These are phyloP conservation scores for Salmacisia buchloeana DNA, from an alignment of 1,284 basidiomycete species.

Conservation along the genomic window DNA sequence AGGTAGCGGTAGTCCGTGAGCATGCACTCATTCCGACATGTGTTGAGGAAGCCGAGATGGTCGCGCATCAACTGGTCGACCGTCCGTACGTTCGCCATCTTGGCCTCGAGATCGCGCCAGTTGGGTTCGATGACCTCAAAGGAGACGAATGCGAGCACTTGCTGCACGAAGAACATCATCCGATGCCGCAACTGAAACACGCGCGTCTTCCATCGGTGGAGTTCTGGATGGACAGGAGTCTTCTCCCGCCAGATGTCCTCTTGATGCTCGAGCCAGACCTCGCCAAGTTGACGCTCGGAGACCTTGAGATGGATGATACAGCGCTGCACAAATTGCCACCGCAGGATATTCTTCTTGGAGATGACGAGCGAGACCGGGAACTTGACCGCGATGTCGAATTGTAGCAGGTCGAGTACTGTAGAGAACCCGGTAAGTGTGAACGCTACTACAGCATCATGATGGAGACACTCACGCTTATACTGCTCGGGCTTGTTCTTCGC, in stretches of 20 bases:
- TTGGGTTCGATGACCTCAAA: slow-evolving; percentile 48
- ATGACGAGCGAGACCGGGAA: slow-evolving; percentile 50
- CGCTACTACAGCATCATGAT: not conserved
- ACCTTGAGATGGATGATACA: slow-evolving; percentile 46
- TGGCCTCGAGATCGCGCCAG: slow-evolving; percentile 39
- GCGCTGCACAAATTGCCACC: slow-evolving; percentile 48
- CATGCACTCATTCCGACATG: slow-evolving; percentile 46
- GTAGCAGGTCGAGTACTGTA: slow-evolving; percentile 37
- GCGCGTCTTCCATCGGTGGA: slow-evolving; percentile 46
- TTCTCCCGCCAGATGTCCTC: slow-evolving; percentile 26
- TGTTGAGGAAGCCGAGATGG: slow-evolving; percentile 47
- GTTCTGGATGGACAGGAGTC: slow-evolving; percentile 16
- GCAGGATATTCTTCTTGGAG: slow-evolving; percentile 48
- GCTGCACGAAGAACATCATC: slow-evolving; percentile 48
- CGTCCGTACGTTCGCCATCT: slow-evolving; percentile 38
- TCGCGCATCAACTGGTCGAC: slow-evolving; percentile 49
- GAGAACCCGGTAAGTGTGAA: not conserved
- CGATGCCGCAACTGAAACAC: slow-evolving; percentile 41
- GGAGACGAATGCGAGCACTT: slow-evolving; percentile 44
- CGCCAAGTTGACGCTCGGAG: slow-evolving; percentile 35
- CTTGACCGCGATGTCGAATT: slow-evolving; percentile 47
- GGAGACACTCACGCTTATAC: not conserved
- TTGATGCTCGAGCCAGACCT: slow-evolving; percentile 45
- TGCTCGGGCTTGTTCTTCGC: slow-evolving; percentile 3
- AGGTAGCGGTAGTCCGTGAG: slow-evolving; percentile 43